Evolutionary conservation across 495 filamentous ascomycete species (phyloP), one percentile per base, ranked within the genome.

Genomic region (Penicillium diatomitis): DNA sequence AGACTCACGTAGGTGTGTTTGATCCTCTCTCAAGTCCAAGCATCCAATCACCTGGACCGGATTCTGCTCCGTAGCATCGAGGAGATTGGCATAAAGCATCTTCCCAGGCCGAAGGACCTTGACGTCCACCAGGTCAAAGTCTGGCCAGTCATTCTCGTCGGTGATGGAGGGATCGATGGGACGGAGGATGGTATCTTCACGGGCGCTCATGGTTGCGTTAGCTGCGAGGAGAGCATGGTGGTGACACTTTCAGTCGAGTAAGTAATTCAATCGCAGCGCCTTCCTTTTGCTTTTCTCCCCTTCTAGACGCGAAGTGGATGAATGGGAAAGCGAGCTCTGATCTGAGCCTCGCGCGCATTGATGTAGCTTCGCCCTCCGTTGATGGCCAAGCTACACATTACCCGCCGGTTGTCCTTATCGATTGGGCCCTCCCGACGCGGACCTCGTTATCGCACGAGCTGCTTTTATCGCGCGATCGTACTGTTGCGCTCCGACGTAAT

Each of bases 131-230:
- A 84, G 64, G 32, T 61, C 56, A 60, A 80, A 82, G 48, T 77
- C 74, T 41, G 74, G 72, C 78, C 78, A 82, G 52, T 81, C 72
- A 62, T 83, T 80, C 62, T 79, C 67, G 65, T 79, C 72, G 36
- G 61, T 51, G 52, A 80, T 53, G 48, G 74, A 71, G 50, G 75
- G 67, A 66, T 80, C 66, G 58, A 70, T 68, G 47, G 78, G 69
- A 60, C 67, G 63, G 50, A 84, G 73, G 57, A 83, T 64, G 47
- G 65, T 67, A 63, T 75, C 69, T 68, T 84, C 80, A 53, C 70
- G 68, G 50, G 68, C 66, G 37, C 67, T 74, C 71, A 74, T 74
- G 64, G 58, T 64, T 62, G 48, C 46, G 67, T 54, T 41, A 54
- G 59, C 55, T 55, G 61, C 67, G 66, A 69, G 53, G 44, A 62